A percentile compares a stretch with the other conserved stretches of the same genome.
These are phyloP conservation scores for Trametes maxima DNA, from an alignment of 768 basidiomycete genomes.

Conservation along the genomic window DNA sequence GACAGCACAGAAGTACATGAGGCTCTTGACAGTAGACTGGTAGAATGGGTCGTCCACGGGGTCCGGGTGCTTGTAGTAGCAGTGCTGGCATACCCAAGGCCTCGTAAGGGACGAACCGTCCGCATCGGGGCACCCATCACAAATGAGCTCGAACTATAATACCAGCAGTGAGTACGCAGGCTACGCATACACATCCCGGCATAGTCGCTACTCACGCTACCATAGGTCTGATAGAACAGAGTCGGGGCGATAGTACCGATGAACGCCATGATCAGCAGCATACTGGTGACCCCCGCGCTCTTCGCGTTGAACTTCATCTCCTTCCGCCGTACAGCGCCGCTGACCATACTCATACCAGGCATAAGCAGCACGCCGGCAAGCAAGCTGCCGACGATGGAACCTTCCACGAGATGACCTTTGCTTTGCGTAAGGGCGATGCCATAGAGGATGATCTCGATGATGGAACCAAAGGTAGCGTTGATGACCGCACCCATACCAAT, in stretches of 20 bases:
- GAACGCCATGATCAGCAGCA: constrained; percentile 99
- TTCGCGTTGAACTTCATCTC: constrained; percentile 99
- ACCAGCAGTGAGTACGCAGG: constrained; percentile 1
- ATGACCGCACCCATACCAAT: constrained; percentile 99
- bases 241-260: constrained; percentile 95
- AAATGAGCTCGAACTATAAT: constrained; percentile 83
- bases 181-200: constrained; percentile 12
- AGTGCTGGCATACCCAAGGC: constrained; percentile 88
- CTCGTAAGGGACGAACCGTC: constrained; percentile 26
- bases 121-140: constrained; percentile 70
- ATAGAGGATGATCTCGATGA: constrained; percentile 96
- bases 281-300: constrained; percentile 97
- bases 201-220: constrained; percentile 69
- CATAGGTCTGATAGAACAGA: constrained; percentile 97
- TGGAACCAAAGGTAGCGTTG: constrained; percentile 98
- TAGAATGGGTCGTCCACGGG: constrained; percentile 96
- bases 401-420: constrained; percentile 94
- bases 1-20: constrained; percentile 96
- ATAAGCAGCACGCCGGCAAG: constrained; percentile 95
- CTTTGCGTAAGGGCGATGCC: constrained; percentile 84
- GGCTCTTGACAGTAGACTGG: constrained; percentile 88
- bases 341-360: constrained; percentile 97
- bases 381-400: constrained; percentile 92
- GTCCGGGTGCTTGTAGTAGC: constrained; percentile 93
- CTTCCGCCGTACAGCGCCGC: constrained; percentile 84